Evolutionary conservation across 768 basidiomycete genomes (phyloP), one percentile per base, ranked within the genome.

Genomic region (Amanita phalloides): DNA sequence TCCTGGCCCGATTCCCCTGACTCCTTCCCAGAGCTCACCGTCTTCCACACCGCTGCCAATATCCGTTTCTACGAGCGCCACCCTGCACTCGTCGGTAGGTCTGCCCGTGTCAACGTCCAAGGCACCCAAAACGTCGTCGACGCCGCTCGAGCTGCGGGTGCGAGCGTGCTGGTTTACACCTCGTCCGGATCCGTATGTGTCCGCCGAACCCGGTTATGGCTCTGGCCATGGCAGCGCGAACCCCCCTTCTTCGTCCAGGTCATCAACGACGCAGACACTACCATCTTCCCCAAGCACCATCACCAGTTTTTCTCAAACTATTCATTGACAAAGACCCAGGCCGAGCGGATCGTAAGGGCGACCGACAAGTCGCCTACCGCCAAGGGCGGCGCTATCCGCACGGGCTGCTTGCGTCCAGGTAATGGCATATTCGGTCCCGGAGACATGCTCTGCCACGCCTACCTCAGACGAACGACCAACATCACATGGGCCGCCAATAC

Each of bases 391-490:
- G 58, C 69, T 10, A 61, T 89, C 42, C 74, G 83, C 47, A 89
- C 86, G 6, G 86, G 87, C 0, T 82, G 78, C 55, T 70, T 90
- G 39, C 78, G 87, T n/a, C 87, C 87, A 2, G 85, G 86, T 0
- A 88, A 88, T 54, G 85, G 83, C 0, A 66, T 87, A 3, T 90
- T 78, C 62, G 87, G 87, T 1, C 80, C 86, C 1, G 86, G 86
- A 3, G 87, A 89, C 61, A 74, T 84, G 58, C 60, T 85, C 9
- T 79, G 76, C 48, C 84, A 76, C 2, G 74, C 78, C 17, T 85
- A 82, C 61, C 75, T 90, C 39, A 66, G 73, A 2, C 76, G 82
- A 42, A 67, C 73, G 59, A 61, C 67, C 46, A 86, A 82, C 59
- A 81, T 79, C 1, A 77, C 79, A 0, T 90, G 86, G 86, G 70